Evolutionary conservation across 2,329 filamentous ascomycete genomes (phyloP).

Genomic region (Cordyceps militaris): DNA sequence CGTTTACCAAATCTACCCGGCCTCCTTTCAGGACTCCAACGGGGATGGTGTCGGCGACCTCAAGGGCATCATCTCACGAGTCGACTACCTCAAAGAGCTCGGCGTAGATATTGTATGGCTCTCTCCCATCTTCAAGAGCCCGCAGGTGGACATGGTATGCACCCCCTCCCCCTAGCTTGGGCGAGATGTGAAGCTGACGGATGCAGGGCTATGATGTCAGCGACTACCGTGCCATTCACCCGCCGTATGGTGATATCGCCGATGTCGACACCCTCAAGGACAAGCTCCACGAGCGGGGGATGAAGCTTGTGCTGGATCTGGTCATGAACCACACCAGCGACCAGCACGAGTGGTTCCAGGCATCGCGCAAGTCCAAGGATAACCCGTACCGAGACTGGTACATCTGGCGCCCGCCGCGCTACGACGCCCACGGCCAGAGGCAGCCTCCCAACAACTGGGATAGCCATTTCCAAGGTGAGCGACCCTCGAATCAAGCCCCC

Average conservation of each 20-base stretch:
- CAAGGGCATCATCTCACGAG: constrained; percentile 48
- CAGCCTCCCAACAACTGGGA: constrained; percentile 56
- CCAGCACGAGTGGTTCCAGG: constrained; percentile 52
- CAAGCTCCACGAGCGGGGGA: constrained; percentile 52
- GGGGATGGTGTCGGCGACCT: constrained; percentile 50
- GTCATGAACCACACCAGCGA: constrained; percentile 65
- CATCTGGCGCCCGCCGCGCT: constrained; percentile 55
- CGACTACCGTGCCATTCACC: constrained; percentile 60
- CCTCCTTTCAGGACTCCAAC: constrained; percentile 54
- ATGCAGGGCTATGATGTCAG: constrained; percentile 59
- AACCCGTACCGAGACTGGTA: constrained; percentile 55
- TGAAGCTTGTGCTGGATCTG: constrained; percentile 65
- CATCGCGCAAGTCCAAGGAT: constrained; percentile 45
- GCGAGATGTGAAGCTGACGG: neutral
- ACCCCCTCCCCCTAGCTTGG: neutral
- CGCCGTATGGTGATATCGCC: constrained; percentile 57
- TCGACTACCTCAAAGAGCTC: constrained; percentile 48
- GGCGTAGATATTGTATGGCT: constrained; percentile 55
- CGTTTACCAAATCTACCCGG: constrained; percentile 56
- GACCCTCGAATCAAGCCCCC: too few species aligned
- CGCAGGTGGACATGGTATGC: constrained; percentile 55
- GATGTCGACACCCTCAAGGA: constrained; percentile 60
- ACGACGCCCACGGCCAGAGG: constrained; percentile 48
- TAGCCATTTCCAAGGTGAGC: constrained; percentile 29
- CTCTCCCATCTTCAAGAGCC: constrained; percentile 41